Evolutionary conservation across 306 rosid species (phyloP).

Genomic region (Prunus mira): DNA sequence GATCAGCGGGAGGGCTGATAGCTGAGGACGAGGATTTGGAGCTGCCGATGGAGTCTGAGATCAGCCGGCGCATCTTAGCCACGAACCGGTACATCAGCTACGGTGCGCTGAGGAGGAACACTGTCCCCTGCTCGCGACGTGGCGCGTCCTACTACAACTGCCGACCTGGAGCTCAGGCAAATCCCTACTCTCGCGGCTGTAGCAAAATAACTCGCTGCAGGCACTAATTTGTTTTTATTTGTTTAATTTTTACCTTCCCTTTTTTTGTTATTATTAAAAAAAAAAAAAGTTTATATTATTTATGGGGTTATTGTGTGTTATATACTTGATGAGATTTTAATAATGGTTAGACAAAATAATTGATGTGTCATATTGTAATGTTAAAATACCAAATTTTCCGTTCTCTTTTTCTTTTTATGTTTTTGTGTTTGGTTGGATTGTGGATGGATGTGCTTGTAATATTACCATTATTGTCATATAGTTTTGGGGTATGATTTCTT

Average conservation of each 20-base stretch:
- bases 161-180: conserved; percentile 86
- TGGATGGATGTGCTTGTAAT: too few relatives aligned
- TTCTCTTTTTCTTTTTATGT: not conserved
- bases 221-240: conserved; percentile 28
- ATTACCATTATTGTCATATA: too few relatives aligned
- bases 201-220: conserved; percentile 82
- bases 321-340: conserved; percentile 15
- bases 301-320: not conserved
- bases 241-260: not conserved
- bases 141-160: conserved; percentile 98
- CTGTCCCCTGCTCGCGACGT: conserved; percentile 83
- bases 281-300: not conserved
- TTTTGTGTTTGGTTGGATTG: not conserved
- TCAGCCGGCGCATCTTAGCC: conserved; percentile 79
- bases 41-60: conserved; percentile 83
- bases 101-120: conserved; percentile 92
- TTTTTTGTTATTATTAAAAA: not conserved
- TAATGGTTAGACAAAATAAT: not conserved
- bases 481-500: not conserved
- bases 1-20: conserved; percentile 49
- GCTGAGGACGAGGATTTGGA: conserved; percentile 51
- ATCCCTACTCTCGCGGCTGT: conserved; percentile 89
- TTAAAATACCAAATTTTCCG: not conserved
- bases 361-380: not conserved
- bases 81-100: conserved; percentile 69